A percentile compares a stretch with the other conserved stretches of the same genome.
These are phyloP conservation scores for Hydrangea macrophylla DNA, from an alignment of 148 eudicot genomes.

Conservation along the genomic window DNA sequence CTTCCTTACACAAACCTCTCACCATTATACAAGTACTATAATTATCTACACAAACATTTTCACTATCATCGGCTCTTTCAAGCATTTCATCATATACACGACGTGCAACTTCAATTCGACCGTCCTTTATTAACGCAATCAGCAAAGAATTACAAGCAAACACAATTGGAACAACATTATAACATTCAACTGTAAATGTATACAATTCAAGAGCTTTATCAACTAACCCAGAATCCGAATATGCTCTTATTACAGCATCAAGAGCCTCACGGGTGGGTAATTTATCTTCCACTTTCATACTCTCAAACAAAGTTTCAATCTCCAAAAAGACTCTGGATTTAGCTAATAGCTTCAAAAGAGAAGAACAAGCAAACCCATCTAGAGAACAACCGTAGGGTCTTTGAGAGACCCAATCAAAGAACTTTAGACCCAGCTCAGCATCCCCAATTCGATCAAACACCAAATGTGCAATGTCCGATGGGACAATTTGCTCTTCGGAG, in stretches of 20 bases:
- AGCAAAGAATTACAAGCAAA: slow-evolving; percentile 76
- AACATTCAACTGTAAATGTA: slow-evolving; percentile 24
- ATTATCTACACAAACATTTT: slow-evolving; percentile 49
- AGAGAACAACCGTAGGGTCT: slow-evolving; percentile 48
- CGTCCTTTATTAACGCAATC: slow-evolving; percentile 40
- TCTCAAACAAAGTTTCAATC: slow-evolving; percentile 44
- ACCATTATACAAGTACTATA: slow-evolving; percentile 76
- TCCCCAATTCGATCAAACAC: slow-evolving; percentile 73
- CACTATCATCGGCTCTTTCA: slow-evolving; percentile 37
- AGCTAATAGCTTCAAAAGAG: slow-evolving; percentile 72
- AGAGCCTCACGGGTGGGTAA: slow-evolving; percentile 54
- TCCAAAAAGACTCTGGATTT: slow-evolving; percentile 56
- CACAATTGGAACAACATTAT: slow-evolving; percentile 43
- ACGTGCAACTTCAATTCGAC: slow-evolving; percentile 40
- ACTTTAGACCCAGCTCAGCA: slow-evolving; percentile 62
- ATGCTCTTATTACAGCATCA: slow-evolving; percentile 51
- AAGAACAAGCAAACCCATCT: slow-evolving; percentile 73
- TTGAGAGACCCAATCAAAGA: slow-evolving; percentile 54
- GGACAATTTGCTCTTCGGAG: slow-evolving; percentile 41
- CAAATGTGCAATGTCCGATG: slow-evolving; percentile 69
- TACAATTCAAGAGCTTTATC: slow-evolving; percentile 60
- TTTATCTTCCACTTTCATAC: slow-evolving; percentile 42
- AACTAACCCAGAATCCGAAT: slow-evolving; percentile 58
- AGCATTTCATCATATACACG: slow-evolving; percentile 66
- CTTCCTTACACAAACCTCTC: slow-evolving; percentile 68